Evolutionary conservation across 2,329 filamentous ascomycete species (phyloP).

Genomic region (Colletotrichum somersetense): DNA sequence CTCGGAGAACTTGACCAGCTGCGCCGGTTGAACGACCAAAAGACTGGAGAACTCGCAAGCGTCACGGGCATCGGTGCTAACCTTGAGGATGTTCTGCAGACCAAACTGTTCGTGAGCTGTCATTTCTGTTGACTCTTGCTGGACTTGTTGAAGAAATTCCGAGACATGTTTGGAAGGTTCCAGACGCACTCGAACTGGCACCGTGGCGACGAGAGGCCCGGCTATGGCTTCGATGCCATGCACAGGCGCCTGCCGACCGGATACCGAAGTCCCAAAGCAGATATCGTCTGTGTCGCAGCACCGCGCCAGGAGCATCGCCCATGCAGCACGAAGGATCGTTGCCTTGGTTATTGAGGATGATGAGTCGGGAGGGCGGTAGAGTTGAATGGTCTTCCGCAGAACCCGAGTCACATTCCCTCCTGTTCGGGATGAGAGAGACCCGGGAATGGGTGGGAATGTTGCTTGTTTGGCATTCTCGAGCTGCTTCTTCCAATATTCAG

Average conservation of each 20-base stretch:
- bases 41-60: conserved; percentile 25
- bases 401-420: neutral
- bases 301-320: conserved; percentile 45
- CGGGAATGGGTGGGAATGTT: conserved; percentile 31
- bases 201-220: conserved; percentile 44
- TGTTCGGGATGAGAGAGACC: neutral
- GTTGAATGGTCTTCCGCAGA: conserved; percentile 3
- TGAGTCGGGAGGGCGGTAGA: neutral
- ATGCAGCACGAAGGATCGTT: conserved; percentile 47
- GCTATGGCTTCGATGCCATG: conserved; percentile 43
- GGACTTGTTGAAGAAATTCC: conserved; percentile 43
- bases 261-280: conserved; percentile 45
- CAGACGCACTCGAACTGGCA: conserved; percentile 41
- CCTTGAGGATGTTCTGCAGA: conserved; percentile 42
- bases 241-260: conserved; percentile 46
- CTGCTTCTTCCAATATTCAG: conserved; percentile 38
- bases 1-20: conserved; percentile 21
- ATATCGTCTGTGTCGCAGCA: conserved; percentile 44
- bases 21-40: conserved; percentile 38
- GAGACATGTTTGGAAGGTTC: conserved; percentile 32
- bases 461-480: conserved; percentile 34
- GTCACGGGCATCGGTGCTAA: conserved; percentile 37
- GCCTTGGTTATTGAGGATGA: conserved; percentile 42
- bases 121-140: conserved; percentile 40
- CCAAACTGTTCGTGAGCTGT: conserved; percentile 44